Evolutionary conservation across 106 monocot genomes (phyloP).

Genomic region (Platanthera zijinensis): DNA sequence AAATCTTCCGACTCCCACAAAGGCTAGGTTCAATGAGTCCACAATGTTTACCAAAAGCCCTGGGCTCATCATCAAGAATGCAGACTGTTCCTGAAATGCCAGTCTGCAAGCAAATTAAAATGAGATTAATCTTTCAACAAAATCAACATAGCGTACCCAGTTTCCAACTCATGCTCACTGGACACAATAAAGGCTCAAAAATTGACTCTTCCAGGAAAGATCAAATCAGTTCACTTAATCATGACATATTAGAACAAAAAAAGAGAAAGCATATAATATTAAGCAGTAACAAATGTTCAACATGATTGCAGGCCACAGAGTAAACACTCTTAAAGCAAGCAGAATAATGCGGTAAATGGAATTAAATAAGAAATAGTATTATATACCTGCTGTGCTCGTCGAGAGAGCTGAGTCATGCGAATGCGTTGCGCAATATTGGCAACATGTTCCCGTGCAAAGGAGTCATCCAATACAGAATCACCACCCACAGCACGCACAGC

Average conservation of each 20-base stretch:
- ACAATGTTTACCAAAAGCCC: slow-evolving; percentile 67
- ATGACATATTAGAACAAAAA: not conserved
- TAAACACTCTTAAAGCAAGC: not conserved
- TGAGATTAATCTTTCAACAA: not conserved
- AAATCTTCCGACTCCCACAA: slow-evolving; percentile 50
- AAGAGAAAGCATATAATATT: not conserved
- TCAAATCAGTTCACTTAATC: not conserved
- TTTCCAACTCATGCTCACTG: not conserved
- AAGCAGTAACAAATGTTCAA: not conserved
- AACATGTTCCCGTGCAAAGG: slow-evolving; percentile 88
- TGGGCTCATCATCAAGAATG: slow-evolving; percentile 95
- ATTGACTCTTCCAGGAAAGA: not conserved
- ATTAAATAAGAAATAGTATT: not conserved
- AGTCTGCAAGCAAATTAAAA: slow-evolving; percentile 40
- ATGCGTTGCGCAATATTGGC: slow-evolving; percentile 75
- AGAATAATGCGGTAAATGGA: not conserved
- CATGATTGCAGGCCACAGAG: not conserved
- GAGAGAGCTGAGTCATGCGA: slow-evolving; percentile 68
- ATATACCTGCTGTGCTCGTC: slow-evolving; percentile 82
- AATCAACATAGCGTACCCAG: not conserved
- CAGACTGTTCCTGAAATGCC: slow-evolving; percentile 69
- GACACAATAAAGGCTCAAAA: not conserved
- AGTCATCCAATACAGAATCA: slow-evolving; percentile 89
- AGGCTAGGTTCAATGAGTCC: slow-evolving; percentile 66
- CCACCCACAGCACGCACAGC: slow-evolving; percentile 96